phyloP scores from a whole-genome alignment of 768 basidiomycete species.

The Leccinum imitatum region DNA sequence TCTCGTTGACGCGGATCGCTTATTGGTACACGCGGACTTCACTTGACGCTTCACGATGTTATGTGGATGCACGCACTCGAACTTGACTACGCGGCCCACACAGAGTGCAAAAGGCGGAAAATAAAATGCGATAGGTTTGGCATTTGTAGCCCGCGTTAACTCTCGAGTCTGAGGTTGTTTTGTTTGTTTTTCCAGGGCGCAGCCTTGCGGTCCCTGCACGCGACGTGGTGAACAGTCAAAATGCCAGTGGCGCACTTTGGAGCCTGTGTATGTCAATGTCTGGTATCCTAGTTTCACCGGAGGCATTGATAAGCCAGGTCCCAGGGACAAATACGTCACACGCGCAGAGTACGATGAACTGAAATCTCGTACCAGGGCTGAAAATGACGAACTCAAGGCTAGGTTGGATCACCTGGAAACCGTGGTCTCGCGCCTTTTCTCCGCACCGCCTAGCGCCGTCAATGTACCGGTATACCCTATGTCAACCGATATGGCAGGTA shows the following conservation, averaged over 20 bases:
- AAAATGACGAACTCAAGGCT: constrained; percentile 56
- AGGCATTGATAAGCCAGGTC: constrained; percentile 15
- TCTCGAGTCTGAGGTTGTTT: constrained; percentile 25
- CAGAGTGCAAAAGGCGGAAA: constrained; percentile 85
- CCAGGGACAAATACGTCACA: constrained; percentile 78
- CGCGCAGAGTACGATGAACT: constrained; percentile 77
- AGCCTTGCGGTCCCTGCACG: constrained; percentile 80
- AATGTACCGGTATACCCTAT: constrained; percentile 32
- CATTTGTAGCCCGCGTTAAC: constrained; percentile 8
- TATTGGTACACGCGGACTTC: not conserved
- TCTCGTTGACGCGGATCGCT: constrained; percentile 15
- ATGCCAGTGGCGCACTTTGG: constrained; percentile 82
- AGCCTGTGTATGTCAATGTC: constrained; percentile 62
- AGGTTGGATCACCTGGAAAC: constrained; percentile 62
- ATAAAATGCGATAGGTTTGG: constrained; percentile 83
- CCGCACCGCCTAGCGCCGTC: constrained; percentile 28
- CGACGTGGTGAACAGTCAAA: constrained; percentile 77
- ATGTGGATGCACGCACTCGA: not conserved
- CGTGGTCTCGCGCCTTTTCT: constrained; percentile 44
- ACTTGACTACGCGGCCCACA: constrained; percentile 11
- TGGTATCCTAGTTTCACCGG: not conserved
- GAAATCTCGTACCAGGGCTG: constrained; percentile 44
- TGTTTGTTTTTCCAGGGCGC: constrained; percentile 46
- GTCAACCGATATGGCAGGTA: constrained; percentile 31
- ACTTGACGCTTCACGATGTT: not conserved